Evolutionary conservation across 495 filamentous ascomycete genomes (phyloP).

Genomic region (Rhizodiscina lignyota): DNA sequence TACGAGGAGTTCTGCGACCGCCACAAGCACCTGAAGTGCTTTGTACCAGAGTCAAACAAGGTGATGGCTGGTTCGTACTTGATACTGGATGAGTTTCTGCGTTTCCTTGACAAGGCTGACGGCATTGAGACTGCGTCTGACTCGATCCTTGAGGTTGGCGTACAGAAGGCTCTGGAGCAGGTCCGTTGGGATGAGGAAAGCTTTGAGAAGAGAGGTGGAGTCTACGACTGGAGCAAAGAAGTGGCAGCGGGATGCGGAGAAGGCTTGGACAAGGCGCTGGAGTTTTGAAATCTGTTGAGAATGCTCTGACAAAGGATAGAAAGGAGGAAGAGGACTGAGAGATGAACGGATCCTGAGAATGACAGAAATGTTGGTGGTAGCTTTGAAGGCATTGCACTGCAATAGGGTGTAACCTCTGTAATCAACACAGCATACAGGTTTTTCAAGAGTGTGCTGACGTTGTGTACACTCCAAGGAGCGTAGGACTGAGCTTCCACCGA

Average conservation of each 20-base stretch:
- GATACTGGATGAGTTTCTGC: slow-evolving; percentile 37
- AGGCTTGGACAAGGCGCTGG: too few species aligned
- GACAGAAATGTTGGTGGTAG: too few species aligned
- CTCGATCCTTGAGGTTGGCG: slow-evolving; percentile 34
- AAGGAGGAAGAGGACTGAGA: too few species aligned
- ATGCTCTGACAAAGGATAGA: too few species aligned
- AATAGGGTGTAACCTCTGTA: too few species aligned
- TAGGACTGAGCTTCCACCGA: too few species aligned
- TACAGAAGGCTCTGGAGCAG: slow-evolving; percentile 28
- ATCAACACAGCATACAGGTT: too few species aligned
- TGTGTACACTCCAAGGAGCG: too few species aligned
- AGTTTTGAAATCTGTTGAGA: too few species aligned
- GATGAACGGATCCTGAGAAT: too few species aligned
- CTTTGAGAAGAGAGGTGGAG: slow-evolving; percentile 30
- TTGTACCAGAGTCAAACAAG: slow-evolving; percentile 33
- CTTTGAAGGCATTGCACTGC: too few species aligned
- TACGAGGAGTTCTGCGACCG: slow-evolving; percentile 30
- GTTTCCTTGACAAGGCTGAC: slow-evolving; percentile 31
- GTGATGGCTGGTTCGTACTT: slow-evolving; percentile 37
- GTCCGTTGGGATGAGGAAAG: slow-evolving; percentile 32
- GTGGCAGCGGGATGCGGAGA: slow-evolving; percentile 1
- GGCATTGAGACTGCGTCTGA: slow-evolving; percentile 18
- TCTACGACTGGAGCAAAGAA: slow-evolving; percentile 32
- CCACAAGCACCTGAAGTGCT: slow-evolving; percentile 25
- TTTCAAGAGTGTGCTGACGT: too few species aligned